Conservation (phyloP, 169 alveolate species). For the Eimeria acervulina region DNA sequence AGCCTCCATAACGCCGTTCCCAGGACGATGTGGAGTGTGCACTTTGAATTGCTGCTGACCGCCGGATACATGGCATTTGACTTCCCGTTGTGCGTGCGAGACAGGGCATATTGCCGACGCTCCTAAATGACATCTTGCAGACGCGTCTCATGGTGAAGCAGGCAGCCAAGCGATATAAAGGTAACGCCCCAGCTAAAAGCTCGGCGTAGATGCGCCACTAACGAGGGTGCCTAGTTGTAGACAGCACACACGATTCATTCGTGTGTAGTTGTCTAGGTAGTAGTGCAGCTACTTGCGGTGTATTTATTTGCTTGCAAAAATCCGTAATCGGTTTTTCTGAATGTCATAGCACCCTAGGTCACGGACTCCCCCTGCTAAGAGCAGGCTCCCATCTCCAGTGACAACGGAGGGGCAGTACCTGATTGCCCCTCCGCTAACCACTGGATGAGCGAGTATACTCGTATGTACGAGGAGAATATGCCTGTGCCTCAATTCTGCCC, state of each 20-base stretch:
- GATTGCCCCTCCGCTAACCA: background rate
- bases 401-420: background rate
- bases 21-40: background rate
- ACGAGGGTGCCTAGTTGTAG: background rate
- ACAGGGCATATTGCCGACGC: conserved; percentile 94
- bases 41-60: background rate
- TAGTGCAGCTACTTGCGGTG: background rate
- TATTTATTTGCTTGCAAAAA: background rate
- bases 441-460: background rate
- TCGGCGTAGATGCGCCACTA: background rate
- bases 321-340: background rate
- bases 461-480: background rate
- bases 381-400: background rate
- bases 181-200: background rate
- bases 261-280: background rate
- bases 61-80: background rate
- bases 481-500: background rate
- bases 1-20: background rate
- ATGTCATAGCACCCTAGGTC: background rate
- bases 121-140: conserved; percentile 92
- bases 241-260: background rate
- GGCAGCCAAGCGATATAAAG: conserved; percentile 72
- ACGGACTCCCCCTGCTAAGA: background rate
- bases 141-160: conserved; percentile 88
- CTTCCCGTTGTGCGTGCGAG: conserved; percentile 15